Conservation (phyloP, 768 basidiomycete species). For the Boletus bicolor region DNA sequence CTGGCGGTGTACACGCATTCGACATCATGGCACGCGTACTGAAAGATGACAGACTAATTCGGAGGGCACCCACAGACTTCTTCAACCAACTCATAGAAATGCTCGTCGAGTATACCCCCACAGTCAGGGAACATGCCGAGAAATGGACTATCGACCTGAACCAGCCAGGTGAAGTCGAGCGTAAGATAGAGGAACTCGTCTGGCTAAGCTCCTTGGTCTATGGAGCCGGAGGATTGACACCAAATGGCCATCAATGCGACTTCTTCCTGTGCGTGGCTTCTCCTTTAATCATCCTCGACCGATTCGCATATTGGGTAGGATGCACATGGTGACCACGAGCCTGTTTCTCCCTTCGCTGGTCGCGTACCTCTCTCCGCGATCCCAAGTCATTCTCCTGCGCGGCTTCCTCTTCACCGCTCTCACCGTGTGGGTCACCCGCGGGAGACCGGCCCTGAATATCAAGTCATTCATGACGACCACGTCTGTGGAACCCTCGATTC, state of each 20-base stretch:
- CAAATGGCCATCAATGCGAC: slow-evolving; percentile 38
- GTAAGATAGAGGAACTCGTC: slow-evolving; percentile 60
- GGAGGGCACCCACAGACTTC: slow-evolving; percentile 13
- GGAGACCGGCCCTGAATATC: slow-evolving; percentile 31
- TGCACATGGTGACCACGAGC: slow-evolving; percentile 31
- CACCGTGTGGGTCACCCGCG: slow-evolving; percentile 29
- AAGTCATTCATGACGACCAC: slow-evolving; percentile 30
- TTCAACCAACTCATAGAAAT: slow-evolving; percentile 15
- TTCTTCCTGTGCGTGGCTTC: slow-evolving; percentile 49
- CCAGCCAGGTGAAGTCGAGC: slow-evolving; percentile 37
- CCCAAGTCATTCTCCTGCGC: slow-evolving; percentile 29
- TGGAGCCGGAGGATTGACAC: slow-evolving; percentile 53
- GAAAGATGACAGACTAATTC: slow-evolving; percentile 39
- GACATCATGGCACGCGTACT: slow-evolving; percentile 52
- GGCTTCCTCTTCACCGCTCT: slow-evolving; percentile 25
- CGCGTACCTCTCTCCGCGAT: slow-evolving; percentile 8
- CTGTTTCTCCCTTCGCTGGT: slow-evolving; percentile 30
- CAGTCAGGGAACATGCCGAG: slow-evolving; percentile 25
- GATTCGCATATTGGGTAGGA: slow-evolving; percentile 10
- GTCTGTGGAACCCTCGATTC: slow-evolving; percentile 15
- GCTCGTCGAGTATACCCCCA: background rate
- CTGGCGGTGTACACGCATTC: slow-evolving; percentile 35
- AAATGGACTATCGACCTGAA: slow-evolving; percentile 42
- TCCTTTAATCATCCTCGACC: background rate
- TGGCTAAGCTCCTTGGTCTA: slow-evolving; percentile 57